phyloP scores from a whole-genome alignment of 139 green algal genomes.

The Tetraselmis striata region DNA sequence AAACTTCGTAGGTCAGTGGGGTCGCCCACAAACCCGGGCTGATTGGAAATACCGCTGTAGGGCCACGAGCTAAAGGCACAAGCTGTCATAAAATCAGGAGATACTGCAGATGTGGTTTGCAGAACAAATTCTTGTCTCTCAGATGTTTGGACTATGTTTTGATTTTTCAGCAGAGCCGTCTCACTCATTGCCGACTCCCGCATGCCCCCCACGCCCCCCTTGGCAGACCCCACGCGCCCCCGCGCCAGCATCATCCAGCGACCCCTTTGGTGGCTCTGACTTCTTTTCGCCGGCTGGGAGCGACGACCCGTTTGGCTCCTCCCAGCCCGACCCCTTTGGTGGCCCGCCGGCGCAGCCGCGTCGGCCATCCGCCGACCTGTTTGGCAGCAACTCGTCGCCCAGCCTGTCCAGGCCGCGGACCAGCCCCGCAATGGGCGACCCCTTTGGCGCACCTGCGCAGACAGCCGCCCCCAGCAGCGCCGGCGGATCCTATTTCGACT shows the following conservation, averaged over 20 bases:
- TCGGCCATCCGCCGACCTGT: background rate
- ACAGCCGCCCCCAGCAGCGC: background rate
- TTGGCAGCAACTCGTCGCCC: too few relatives aligned
- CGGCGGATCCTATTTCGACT: background rate
- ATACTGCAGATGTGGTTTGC: too few relatives aligned
- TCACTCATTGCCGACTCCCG: background rate
- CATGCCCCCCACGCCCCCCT: background rate
- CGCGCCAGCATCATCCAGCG: background rate
- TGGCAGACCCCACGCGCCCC: background rate
- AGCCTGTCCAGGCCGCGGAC: too few relatives aligned
- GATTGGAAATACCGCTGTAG: too few relatives aligned
- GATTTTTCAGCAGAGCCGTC: too few relatives aligned
- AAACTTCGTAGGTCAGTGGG: too few relatives aligned
- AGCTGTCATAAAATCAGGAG: too few relatives aligned
- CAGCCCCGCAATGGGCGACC: background rate
- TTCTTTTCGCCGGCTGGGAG: background rate
- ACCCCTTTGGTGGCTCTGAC: background rate
- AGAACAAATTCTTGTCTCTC: too few relatives aligned
- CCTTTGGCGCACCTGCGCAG: background rate
- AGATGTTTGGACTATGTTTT: too few relatives aligned
- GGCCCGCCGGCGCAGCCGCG: background rate
- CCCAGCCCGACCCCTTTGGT: background rate
- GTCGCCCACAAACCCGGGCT: too few relatives aligned
- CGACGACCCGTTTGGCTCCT: background rate
- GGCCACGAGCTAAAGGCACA: too few relatives aligned